Base-by-base conservation (phyloP, 495 filamentous ascomycete species). In the Friedmanniomyces endolithicus region DNA sequence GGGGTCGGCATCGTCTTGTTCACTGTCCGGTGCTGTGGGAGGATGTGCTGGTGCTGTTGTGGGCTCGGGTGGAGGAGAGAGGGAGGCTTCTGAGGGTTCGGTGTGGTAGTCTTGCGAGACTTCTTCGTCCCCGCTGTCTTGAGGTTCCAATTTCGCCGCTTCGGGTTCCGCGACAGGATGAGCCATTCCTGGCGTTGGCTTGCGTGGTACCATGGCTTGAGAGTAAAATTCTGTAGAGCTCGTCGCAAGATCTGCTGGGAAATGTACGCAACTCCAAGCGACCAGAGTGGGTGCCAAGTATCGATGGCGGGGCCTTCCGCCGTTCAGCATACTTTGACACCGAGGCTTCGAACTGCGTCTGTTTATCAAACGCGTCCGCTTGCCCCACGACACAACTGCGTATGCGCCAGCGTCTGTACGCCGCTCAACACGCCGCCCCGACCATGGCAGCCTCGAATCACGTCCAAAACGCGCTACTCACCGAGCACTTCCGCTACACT, bases 401-500 rank as follows among this genome's bases (percentile, higher is more conserved):
- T 12, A 40, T 25, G 33, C 31, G 50, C 20, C 48, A 17, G 17
- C 48, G 39, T 41, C 4, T 14, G 2, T 41, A 4, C 41, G n/a
- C n/a, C n/a, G 20, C 11, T 2, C 50, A 40, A 14, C 17, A 12
- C 33, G 41, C 25, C 33, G 27, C 39, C n/a, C 35, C 37, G 33
- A 40, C 31, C 11, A 81, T 82, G 75, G 71, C 70, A 47, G 64
- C 68, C 16, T 52, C 66, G 49, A 65, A 68, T 41, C 68, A 69
- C 33, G 70, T 75, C 57, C 76, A 81, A 52, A 86, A 76, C 25
- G 83, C 87, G 53, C 76, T 98, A 60, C 78, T 98, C 61, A 95
- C 94, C 8, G 92, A 98, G 76, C 92, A 97, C 66, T 84, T 98
- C 63, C 85, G 86, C 58, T 95, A 95, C 63, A 90, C 92, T 1